These are phyloP conservation scores for Hypoxylon crocopeplum DNA, from an alignment of 495 filamentous ascomycete species.

Conservation along the genomic window DNA sequence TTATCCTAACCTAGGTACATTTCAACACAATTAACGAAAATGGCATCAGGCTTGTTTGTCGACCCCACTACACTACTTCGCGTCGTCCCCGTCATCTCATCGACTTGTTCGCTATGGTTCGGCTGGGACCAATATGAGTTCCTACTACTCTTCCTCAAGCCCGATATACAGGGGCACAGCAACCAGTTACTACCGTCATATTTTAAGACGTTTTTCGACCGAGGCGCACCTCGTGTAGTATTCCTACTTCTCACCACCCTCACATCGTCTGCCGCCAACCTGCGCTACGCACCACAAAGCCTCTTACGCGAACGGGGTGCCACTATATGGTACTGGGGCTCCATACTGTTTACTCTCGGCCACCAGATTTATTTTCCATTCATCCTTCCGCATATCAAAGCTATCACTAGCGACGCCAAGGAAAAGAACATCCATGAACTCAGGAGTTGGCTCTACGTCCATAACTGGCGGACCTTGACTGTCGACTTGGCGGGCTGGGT, in stretches of 20 bases:
- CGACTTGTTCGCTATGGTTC: conserved; percentile 9
- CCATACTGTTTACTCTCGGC: conserved; percentile 1
- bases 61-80: not conserved
- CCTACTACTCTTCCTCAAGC: conserved; percentile 3
- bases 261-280: not conserved
- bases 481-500: conserved; percentile 17
- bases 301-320: not conserved
- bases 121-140: conserved; percentile 14
- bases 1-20: no score
- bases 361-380: conserved; percentile 7
- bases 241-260: conserved; percentile 1
- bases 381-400: not conserved
- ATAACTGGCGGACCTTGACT: conserved; percentile 1
- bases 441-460: conserved; percentile 3
- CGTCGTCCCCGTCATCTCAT: conserved; percentile 7
- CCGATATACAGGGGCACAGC: conserved; percentile 2
- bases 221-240: conserved; percentile 5
- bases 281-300: not conserved
- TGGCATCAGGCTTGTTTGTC: not conserved
- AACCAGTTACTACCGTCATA: conserved; percentile 15
- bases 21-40: no score
- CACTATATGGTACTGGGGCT: conserved; percentile 1
- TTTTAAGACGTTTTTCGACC: conserved; percentile 9
- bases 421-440: conserved; percentile 13
- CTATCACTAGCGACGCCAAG: not conserved